Evolutionary conservation across 352 stramenopile species (phyloP).

Genomic region (Pythium biforme): DNA sequence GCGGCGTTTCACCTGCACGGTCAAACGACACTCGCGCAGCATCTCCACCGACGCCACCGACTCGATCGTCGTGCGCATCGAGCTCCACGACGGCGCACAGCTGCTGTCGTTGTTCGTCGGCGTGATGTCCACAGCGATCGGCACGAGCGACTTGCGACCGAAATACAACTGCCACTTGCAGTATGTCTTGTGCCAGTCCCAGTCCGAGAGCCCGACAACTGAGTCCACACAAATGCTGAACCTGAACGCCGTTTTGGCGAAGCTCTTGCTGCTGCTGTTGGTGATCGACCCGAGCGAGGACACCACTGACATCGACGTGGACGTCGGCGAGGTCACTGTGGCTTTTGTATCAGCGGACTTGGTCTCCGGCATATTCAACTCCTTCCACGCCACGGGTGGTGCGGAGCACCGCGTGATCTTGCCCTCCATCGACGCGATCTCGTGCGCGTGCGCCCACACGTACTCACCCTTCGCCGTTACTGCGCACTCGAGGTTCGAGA

Average conservation of each 20-base stretch:
- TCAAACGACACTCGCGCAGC: constrained; percentile 7
- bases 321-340: not conserved
- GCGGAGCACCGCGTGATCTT: constrained; percentile 5
- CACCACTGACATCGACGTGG: not conserved
- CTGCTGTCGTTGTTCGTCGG: constrained; percentile 2
- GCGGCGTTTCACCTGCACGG: constrained; percentile 14
- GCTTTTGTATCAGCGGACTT: too few species aligned
- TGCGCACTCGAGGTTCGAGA: constrained; percentile 10
- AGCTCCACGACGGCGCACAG: not conserved
- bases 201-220: not conserved
- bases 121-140: not conserved
- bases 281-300: not conserved
- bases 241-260: not conserved
- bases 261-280: not conserved
- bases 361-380: not conserved
- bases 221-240: not conserved
- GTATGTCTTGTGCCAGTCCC: constrained; percentile 17
- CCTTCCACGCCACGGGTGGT: not conserved
- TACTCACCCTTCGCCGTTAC: constrained; percentile 13
- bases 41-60: constrained; percentile 6
- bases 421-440: constrained; percentile 4
- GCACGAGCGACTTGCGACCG: not conserved
- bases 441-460: constrained; percentile 9
- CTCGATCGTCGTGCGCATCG: not conserved
- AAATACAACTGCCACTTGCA: constrained; percentile 12